Conservation (phyloP, 2,329 filamentous ascomycete species). For the Cladophialophora bantiana region DNA sequence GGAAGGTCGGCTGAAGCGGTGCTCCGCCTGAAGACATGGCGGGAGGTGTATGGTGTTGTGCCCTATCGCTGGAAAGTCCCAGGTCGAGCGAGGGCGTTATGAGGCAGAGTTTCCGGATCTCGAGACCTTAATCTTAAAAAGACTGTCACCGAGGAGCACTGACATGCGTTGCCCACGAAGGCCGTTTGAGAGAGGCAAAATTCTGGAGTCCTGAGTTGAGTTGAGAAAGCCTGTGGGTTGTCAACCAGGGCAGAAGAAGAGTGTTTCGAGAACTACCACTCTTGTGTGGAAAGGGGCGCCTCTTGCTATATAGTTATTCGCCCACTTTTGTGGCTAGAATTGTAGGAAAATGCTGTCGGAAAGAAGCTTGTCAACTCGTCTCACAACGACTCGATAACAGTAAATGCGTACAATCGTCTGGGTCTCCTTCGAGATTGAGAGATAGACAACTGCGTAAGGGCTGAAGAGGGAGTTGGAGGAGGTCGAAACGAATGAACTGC, state of each 20-base stretch:
- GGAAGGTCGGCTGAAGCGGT: slow-evolving; percentile 68
- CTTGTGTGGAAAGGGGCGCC: not conserved
- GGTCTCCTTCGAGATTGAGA: not conserved
- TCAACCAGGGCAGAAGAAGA: not conserved
- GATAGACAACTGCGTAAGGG: not conserved
- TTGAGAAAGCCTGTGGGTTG: not conserved
- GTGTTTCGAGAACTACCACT: not conserved
- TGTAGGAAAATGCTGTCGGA: not conserved
- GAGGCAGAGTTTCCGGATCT: slow-evolving; percentile 24
- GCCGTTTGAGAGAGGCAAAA: not conserved
- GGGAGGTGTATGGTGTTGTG: slow-evolving; percentile 3
- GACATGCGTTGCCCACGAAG: not conserved
- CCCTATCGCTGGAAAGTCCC: slow-evolving; percentile 13
- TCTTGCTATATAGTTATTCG: not conserved
- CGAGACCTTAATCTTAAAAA: slow-evolving; percentile 33
- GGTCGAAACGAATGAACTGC: not conserved
- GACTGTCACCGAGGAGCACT: slow-evolving; percentile 28
- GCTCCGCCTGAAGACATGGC: slow-evolving; percentile 46
- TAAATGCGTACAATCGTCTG: not conserved
- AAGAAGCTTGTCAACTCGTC: not conserved
- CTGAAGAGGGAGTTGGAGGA: not conserved
- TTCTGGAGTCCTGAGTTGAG: slow-evolving; percentile 8
- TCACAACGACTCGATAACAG: not conserved
- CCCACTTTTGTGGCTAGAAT: not conserved
- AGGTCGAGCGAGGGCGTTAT: slow-evolving; percentile 5